Conservation (phyloP, 2,329 filamentous ascomycete species). For the Ophiostoma tasmaniense region DNA sequence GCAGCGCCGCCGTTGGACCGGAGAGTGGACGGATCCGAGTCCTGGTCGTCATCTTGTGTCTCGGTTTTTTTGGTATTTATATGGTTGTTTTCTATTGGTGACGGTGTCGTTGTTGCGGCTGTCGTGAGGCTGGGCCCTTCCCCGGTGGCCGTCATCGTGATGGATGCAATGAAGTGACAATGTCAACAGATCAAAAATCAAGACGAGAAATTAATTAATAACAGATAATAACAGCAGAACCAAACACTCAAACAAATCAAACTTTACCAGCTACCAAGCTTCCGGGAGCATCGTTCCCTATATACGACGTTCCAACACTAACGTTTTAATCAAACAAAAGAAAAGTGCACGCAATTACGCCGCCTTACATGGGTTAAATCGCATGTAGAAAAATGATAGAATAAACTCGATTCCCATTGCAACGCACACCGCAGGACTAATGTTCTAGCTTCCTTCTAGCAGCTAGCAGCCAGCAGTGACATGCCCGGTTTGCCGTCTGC, state of each 20-base stretch:
- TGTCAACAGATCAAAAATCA: too few relatives aligned
- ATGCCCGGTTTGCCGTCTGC: background rate
- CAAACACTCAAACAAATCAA: background rate
- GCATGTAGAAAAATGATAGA: background rate
- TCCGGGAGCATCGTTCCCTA: constrained; percentile 1
- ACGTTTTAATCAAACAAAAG: background rate
- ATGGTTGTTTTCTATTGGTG: background rate
- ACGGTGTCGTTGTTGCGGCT: background rate
- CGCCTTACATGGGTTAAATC: background rate
- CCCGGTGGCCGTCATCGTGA: background rate
- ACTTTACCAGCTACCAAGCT: background rate
- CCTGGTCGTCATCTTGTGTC: background rate
- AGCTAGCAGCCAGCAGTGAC: background rate
- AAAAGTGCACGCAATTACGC: background rate
- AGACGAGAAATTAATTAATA: background rate
- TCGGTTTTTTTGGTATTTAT: background rate
- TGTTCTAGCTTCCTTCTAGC: background rate
- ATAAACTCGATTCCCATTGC: background rate
- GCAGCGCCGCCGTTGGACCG: background rate
- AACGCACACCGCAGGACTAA: background rate
- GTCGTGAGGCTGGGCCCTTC: background rate
- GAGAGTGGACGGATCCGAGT: background rate
- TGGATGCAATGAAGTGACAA: too few relatives aligned
- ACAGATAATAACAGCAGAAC: background rate
- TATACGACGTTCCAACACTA: background rate